Evolutionary conservation across 1,284 basidiomycete genomes (phyloP), one percentile per base, ranked within the genome.

Genomic region (Cystobasidiaceae sp.): DNA sequence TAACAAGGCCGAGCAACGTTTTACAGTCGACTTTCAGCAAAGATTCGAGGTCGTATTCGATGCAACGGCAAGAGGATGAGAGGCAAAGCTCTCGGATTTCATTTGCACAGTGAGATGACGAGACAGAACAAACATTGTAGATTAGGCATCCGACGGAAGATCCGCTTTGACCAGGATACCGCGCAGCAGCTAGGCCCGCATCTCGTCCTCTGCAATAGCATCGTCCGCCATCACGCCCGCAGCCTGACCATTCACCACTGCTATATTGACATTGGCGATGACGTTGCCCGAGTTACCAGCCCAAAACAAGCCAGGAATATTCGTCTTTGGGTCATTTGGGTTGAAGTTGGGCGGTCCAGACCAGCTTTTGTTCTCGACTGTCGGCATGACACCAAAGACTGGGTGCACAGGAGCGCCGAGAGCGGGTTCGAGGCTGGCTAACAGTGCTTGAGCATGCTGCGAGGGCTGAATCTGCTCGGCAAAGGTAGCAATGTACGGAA

Each of bases 191-290:
- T n/a, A n/a, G n/a, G n/a, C n/a, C n/a, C n/a, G n/a, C 6, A 50
- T 9, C 17, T 50, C 48, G 7, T 50, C 48, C 8, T 25, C 48
- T 17, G 48, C 48, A 17, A 50, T 50, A 25, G 21, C n/a, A 50
- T 50, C 48, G 28, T 50, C 48, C 17, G 48, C 48, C 17, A 17
- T 28, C 9, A 30, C 48, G 4, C 48, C 48, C 7, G 48, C 48
- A n/a, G 28, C 28, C 28, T 50, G 48, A 25, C 48, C 48, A 50
- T 5, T 50, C 21, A 25, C 28, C 19, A 50, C 48, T 4, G 48
- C 48, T 25, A 50, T 50, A 50, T 50, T 50, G 17, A 50, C 48
- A 25, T 50, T 50, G 21, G 48, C 48, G 5, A 50, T 50, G 48
- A 50, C n/a, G 28, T 50, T 50, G 21, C 48, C 48, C 21, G 48